A percentile compares a stretch with the other conserved stretches of the same genome.
phyloP scores from a whole-genome alignment of 2,329 filamentous ascomycete species.

The Neonectria hederae region DNA sequence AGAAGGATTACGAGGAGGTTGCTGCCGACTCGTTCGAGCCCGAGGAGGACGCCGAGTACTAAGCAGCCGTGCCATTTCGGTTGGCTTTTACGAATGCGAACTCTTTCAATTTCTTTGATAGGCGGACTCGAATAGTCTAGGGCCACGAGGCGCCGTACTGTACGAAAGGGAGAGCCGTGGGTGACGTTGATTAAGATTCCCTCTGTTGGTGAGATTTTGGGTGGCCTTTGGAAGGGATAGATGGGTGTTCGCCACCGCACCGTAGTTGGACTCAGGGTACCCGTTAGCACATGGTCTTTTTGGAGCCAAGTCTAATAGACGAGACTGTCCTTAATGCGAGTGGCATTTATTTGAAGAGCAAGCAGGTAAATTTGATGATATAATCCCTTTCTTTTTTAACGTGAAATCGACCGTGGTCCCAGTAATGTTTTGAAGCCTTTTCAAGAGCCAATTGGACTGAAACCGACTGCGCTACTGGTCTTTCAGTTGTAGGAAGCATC shows the following conservation, averaged over 20 bases:
- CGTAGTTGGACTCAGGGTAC: conserved; percentile 38
- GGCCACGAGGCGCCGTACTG: conserved; percentile 27
- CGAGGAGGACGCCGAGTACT: conserved; percentile 81
- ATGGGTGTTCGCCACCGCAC: conserved; percentile 36
- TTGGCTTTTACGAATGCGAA: conserved; percentile 25
- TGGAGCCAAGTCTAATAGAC: conserved; percentile 45
- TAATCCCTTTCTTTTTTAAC: conserved; percentile 38
- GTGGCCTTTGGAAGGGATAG: conserved; percentile 34
- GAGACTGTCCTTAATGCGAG: conserved; percentile 39
- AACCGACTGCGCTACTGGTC: too few species aligned
- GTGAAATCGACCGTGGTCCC: not conserved
- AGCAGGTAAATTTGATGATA: conserved; percentile 47
- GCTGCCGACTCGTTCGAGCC: conserved; percentile 75
- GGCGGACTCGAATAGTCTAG: conserved; percentile 26
- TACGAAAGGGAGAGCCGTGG: conserved; percentile 35
- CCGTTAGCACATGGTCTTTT: conserved; percentile 40
- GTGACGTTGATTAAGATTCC: conserved; percentile 44
- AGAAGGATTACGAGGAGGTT: conserved; percentile 90
- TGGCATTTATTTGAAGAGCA: conserved; percentile 39
- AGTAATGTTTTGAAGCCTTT: too few species aligned
- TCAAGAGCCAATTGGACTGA: too few species aligned
- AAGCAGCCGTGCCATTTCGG: conserved; percentile 47
- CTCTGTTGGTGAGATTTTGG: conserved; percentile 36
- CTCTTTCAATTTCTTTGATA: conserved; percentile 37
- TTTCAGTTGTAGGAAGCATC: too few species aligned